These are phyloP conservation scores for Pseudogymnoascus sp. DNA, from an alignment of 2,329 filamentous ascomycete species.

Conservation along the genomic window DNA sequence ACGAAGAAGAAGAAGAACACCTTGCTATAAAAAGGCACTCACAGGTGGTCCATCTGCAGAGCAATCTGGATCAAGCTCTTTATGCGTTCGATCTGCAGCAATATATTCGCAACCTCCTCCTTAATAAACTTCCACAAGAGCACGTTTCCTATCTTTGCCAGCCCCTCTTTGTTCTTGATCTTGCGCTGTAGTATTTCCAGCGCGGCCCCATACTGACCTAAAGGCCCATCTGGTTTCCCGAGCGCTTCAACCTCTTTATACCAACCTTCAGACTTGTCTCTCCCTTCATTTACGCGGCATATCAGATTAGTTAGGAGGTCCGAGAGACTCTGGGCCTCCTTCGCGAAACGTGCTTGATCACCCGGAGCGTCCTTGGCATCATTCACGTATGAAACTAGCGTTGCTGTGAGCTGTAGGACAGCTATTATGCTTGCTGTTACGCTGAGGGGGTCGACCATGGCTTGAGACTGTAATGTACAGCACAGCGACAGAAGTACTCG, in stretches of 20 bases:
- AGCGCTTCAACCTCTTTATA: neutral
- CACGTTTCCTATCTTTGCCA: neutral
- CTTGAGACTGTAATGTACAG: neutral
- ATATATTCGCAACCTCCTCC: neutral
- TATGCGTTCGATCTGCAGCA: neutral
- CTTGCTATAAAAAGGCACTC: too few species aligned
- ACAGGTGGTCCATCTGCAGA: neutral
- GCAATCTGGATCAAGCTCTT: neutral
- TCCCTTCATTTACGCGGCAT: neutral
- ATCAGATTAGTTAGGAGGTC: neutral
- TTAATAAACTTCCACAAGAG: neutral
- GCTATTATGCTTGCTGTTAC: neutral
- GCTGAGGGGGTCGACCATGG: constrained; percentile 2
- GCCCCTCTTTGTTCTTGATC: neutral
- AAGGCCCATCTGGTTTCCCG: neutral
- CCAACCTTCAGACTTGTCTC: neutral
- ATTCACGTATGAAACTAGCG: neutral
- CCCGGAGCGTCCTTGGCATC: neutral
- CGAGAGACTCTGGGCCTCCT: neutral
- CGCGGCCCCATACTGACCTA: neutral
- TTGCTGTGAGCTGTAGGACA: neutral
- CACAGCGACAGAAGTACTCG: neutral
- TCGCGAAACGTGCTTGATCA: neutral
- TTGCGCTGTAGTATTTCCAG: neutral
- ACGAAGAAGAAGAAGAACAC: too few species aligned